phyloP scores from a whole-genome alignment of 164 flowering plant genomes.

The Brasenia schreberi region DNA sequence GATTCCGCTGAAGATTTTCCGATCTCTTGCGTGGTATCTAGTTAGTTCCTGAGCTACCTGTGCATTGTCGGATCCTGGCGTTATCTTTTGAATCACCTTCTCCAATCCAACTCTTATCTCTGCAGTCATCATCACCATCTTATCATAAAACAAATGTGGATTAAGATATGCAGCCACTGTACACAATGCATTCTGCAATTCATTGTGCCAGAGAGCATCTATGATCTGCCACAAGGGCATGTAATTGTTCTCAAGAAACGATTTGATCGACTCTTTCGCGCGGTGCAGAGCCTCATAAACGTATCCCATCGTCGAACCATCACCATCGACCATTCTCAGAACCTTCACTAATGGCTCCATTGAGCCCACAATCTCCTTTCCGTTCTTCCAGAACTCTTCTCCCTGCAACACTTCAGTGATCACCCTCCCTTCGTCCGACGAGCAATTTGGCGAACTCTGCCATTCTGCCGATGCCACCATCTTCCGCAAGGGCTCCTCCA shows the following conservation, averaged over 20 bases:
- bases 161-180: constrained; percentile 2
- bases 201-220: neutral
- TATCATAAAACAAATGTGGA: constrained; percentile 2
- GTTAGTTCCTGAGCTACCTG: neutral
- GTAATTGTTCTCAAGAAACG: neutral
- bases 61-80: neutral
- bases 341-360: constrained; percentile 1
- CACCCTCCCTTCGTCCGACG: neutral
- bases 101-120: neutral
- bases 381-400: neutral
- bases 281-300: neutral
- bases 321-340: constrained; percentile 2
- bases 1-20: neutral
- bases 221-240: neutral
- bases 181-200: neutral
- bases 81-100: neutral
- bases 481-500: neutral
- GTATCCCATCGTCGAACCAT: constrained; percentile 1
- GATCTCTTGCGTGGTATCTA: neutral
- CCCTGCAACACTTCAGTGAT: neutral
- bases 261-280: constrained; percentile 2
- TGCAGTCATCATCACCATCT: neutral
- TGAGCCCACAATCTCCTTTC: neutral
- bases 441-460: neutral
- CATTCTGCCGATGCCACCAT: neutral